A percentile compares a stretch with the other conserved stretches of the same genome.
Evolutionary conservation across 495 filamentous ascomycete species (phyloP).

Genomic region (Pyronema domesticum): DNA sequence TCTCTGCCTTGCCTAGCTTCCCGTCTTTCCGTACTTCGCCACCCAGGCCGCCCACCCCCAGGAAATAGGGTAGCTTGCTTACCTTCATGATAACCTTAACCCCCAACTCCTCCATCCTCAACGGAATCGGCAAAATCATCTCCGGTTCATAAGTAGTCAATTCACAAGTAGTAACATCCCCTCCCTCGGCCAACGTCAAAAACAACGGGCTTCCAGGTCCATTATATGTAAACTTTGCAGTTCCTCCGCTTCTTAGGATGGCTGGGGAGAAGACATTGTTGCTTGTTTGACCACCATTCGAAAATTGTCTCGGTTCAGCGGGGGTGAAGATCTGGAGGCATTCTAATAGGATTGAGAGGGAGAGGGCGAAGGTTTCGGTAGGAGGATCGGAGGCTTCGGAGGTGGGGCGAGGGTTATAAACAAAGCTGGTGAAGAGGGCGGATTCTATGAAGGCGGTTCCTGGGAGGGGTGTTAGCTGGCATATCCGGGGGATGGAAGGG

Average conservation of each 20-base stretch:
- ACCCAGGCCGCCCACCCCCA: background rate
- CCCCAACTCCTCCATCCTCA: constrained; percentile 55
- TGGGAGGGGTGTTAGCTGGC: constrained; percentile 21
- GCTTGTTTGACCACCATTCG: constrained; percentile 27
- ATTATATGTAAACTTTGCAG: constrained; percentile 64
- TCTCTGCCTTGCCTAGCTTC: too few relatives aligned
- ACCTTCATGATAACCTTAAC: constrained; percentile 80
- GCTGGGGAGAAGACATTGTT: constrained; percentile 57
- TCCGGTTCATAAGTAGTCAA: constrained; percentile 75
- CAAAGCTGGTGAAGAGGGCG: constrained; percentile 70
- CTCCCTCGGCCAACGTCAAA: constrained; percentile 48
- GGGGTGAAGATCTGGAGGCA: constrained; percentile 86
- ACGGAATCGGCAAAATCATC: constrained; percentile 53
- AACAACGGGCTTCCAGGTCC: constrained; percentile 50
- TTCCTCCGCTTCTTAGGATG: constrained; percentile 55
- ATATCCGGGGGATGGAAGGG: too few relatives aligned
- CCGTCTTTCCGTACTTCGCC: too few relatives aligned
- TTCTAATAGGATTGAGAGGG: constrained; percentile 72
- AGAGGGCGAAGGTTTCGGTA: constrained; percentile 52
- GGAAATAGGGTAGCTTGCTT: background rate
- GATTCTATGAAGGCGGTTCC: constrained; percentile 70
- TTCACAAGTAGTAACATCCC: constrained; percentile 80
- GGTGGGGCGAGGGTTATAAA: constrained; percentile 34
- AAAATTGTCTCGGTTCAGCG: constrained; percentile 36
- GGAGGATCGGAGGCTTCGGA: background rate